These are phyloP conservation scores for Sophora flavescens DNA, from an alignment of 306 rosid species.

Conservation along the genomic window DNA sequence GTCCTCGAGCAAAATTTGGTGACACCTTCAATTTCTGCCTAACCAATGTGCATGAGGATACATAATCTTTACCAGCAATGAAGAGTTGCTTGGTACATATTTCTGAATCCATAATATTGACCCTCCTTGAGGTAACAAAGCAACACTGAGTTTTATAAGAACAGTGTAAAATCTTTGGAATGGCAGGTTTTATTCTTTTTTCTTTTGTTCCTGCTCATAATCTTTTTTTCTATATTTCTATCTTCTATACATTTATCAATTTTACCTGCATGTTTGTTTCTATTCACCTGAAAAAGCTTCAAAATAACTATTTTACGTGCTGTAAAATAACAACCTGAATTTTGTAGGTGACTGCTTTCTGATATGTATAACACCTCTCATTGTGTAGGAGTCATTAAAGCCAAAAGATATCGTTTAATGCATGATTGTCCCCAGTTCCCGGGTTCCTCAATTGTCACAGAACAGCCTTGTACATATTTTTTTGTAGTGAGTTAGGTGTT, in stretches of 20 bases:
- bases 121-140: neutral
- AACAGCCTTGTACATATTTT: neutral
- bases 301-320: neutral
- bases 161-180: neutral
- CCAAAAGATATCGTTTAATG: neutral
- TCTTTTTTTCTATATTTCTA: neutral
- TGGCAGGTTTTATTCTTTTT: neutral
- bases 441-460: neutral
- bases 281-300: neutral
- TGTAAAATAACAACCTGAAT: neutral
- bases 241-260: neutral
- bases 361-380: constrained; percentile 5
- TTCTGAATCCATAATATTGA: neutral
- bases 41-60: neutral
- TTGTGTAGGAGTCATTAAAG: constrained; percentile 34
- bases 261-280: neutral
- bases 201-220: neutral
- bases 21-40: neutral
- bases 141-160: neutral
- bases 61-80: neutral
- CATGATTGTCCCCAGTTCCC: constrained; percentile 24
- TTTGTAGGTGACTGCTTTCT: constrained; percentile 7
- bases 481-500: constrained; percentile 33
- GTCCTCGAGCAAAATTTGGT: neutral
- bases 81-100: neutral